These are phyloP conservation scores for Chytridiales sp. DNA, from an alignment of 371 early-diverging fungal genomes.

Conservation along the genomic window DNA sequence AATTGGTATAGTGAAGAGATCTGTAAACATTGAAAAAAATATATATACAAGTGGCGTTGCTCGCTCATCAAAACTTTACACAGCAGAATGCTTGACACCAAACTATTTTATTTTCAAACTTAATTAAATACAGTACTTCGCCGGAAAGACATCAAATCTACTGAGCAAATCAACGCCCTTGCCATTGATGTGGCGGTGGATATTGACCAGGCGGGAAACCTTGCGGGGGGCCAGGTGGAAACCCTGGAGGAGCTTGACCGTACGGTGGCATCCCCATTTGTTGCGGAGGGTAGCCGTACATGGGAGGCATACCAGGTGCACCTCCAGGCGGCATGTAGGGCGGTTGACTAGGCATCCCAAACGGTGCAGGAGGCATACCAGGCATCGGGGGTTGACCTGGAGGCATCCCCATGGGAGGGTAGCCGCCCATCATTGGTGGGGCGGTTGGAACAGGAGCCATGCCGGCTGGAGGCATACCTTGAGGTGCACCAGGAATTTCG, in stretches of 20 bases:
- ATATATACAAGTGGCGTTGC: too few species aligned
- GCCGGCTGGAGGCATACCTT: constrained; percentile 8
- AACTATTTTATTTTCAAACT: too few species aligned
- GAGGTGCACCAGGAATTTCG: constrained; percentile 51
- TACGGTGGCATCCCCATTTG: constrained; percentile 12
- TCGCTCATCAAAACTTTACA: too few species aligned
- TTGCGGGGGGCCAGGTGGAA: constrained; percentile 2
- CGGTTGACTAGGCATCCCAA: constrained; percentile 15
- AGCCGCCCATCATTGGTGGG: not conserved
- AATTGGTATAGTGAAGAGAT: too few species aligned
- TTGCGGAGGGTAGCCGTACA: constrained; percentile 15
- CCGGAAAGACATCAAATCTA: not conserved
- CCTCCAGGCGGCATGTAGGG: constrained; percentile 3
- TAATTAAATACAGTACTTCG: too few species aligned
- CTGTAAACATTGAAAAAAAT: too few species aligned
- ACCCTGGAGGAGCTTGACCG: too few species aligned
- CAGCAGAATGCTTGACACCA: too few species aligned
- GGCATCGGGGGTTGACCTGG: constrained; percentile 22
- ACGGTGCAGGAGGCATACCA: constrained; percentile 22
- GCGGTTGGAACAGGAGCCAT: constrained; percentile 4
- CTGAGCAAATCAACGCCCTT: not conserved
- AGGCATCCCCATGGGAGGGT: constrained; percentile 8
- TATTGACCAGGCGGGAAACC: constrained; percentile 2
- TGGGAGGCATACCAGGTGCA: constrained; percentile 5
- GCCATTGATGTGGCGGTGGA: constrained; percentile 2